These are phyloP conservation scores for Starmerella asiatica DNA, from an alignment of 805 yeast genomes.

Conservation along the genomic window DNA sequence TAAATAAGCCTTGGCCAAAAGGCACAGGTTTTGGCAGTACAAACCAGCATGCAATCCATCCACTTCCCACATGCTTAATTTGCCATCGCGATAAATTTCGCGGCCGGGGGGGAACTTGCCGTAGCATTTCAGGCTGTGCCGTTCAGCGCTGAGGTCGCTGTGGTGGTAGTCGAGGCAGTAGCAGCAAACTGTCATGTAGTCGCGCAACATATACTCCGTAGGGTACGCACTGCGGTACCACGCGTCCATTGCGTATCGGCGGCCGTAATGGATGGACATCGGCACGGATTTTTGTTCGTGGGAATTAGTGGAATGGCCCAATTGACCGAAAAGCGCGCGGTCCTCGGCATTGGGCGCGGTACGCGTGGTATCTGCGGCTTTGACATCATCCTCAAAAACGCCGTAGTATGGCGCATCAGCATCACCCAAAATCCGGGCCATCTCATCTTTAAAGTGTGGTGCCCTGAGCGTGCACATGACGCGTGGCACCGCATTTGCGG, in stretches of 20 bases:
- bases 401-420: constrained; percentile 13
- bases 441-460: constrained; percentile 10
- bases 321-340: constrained; percentile 6
- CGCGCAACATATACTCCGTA: constrained; percentile 55
- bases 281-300: background rate
- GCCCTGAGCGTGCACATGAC: constrained; percentile 4
- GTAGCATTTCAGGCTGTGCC: constrained; percentile 69
- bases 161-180: constrained; percentile 68
- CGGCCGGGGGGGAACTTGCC: constrained; percentile 73
- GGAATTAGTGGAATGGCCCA: background rate
- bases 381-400: constrained; percentile 3
- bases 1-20: constrained; percentile 74
- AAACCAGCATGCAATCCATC: constrained; percentile 75
- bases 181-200: constrained; percentile 64
- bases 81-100: constrained; percentile 64
- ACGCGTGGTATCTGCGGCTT: background rate
- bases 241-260: constrained; percentile 58
- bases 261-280: constrained; percentile 49
- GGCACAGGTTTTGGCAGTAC: constrained; percentile 81
- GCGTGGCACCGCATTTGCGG: background rate
- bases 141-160: constrained; percentile 47
- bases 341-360: constrained; percentile 14
- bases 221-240: constrained; percentile 95
- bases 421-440: constrained; percentile 12
- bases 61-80: constrained; percentile 69